Percentiles rank a stretch among this genome's conserved stretches.
phyloP scores from a whole-genome alignment of 2,329 filamentous ascomycete genomes.

The Alternaria alternata region DNA sequence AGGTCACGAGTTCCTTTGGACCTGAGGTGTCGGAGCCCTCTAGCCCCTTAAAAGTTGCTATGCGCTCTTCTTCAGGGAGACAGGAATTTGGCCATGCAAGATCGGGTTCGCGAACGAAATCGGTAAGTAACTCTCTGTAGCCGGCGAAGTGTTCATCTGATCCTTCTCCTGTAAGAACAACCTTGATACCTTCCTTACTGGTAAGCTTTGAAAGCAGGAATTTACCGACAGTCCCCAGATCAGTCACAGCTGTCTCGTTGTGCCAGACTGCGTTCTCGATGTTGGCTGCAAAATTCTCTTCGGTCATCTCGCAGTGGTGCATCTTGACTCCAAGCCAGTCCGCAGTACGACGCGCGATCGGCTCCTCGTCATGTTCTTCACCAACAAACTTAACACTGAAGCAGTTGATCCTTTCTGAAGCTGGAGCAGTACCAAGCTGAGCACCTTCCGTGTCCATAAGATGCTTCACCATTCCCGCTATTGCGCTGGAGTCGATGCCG shows the following conservation, averaged over 20 bases:
- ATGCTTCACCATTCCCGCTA: conserved; percentile 65
- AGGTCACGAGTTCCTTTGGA: conserved; percentile 22
- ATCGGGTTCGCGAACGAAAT: conserved; percentile 62
- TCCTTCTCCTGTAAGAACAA: conserved; percentile 63
- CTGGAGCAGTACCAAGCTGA: conserved; percentile 55
- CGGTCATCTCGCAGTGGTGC: conserved; percentile 49
- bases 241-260: conserved; percentile 56
- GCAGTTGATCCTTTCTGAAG: conserved; percentile 47
- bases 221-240: conserved; percentile 63
- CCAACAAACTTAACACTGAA: conserved; percentile 64
- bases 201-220: conserved; percentile 59
- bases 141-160: conserved; percentile 65
- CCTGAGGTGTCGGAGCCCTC: conserved; percentile 19
- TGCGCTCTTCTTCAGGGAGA: conserved; percentile 22
- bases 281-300: conserved; percentile 53
- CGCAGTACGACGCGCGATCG: conserved; percentile 58
- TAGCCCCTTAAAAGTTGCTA: conserved; percentile 15
- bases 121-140: conserved; percentile 58
- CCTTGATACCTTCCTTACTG: conserved; percentile 59
- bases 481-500: conserved; percentile 65
- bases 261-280: conserved; percentile 59
- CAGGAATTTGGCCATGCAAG: conserved; percentile 16
- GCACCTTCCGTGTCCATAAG: conserved; percentile 52
- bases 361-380: conserved; percentile 51
- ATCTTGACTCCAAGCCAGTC: conserved; percentile 59